Evolutionary conservation across 225 moss, liverwort and hornwort species (phyloP).

Genomic region (Pseudoscleropodium purum): DNA sequence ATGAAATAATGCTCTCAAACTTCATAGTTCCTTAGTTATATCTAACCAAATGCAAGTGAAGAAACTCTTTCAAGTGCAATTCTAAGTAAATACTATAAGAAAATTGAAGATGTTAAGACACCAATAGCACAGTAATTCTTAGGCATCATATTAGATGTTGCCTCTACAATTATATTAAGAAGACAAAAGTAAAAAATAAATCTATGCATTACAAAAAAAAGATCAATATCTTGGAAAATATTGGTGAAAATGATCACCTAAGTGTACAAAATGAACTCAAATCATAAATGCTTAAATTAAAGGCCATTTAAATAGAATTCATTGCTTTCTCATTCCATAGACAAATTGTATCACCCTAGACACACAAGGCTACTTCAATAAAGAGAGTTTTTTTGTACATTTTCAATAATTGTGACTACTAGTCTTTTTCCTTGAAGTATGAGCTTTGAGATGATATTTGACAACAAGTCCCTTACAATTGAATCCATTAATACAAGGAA

Average conservation of each 20-base stretch:
- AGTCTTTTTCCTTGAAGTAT: constrained; percentile 21
- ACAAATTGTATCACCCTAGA: background rate
- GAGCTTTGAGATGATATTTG: background rate
- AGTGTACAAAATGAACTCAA: too few species aligned
- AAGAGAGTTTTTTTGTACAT: background rate
- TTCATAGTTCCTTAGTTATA: background rate
- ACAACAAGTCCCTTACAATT: rapidly evolving
- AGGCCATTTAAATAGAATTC: background rate
- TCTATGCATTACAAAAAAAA: background rate
- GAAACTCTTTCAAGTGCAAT: background rate
- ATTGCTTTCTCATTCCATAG: background rate
- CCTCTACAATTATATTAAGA: background rate
- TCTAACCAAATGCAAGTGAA: background rate
- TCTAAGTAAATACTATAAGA: background rate
- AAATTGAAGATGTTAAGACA: background rate
- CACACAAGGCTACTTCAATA: background rate
- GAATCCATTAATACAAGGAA: too few species aligned
- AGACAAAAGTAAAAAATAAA: background rate
- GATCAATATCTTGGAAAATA: background rate
- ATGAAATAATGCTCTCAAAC: background rate
- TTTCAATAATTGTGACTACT: background rate
- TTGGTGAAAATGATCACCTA: background rate
- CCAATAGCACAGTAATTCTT: background rate
- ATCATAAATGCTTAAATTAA: background rate
- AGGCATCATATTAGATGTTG: background rate